phyloP scores from a whole-genome alignment of 1,139 yeast species.

The Saccharomyces hybrid region DNA sequence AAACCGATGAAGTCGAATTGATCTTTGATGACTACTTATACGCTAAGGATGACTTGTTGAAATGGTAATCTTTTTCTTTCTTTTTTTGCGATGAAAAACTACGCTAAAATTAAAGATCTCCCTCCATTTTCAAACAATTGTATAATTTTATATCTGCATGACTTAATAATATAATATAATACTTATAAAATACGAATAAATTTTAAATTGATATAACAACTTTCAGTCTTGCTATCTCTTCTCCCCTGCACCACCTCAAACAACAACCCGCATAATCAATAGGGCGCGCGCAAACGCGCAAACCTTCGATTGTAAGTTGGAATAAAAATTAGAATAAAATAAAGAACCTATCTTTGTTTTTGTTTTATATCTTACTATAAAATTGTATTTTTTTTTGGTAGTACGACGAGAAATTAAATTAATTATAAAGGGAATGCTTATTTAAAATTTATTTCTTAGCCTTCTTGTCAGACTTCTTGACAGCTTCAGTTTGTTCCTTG shows the following conservation, averaged over 20 bases:
- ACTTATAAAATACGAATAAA: no score
- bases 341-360: background rate
- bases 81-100: background rate
- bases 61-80: conserved; percentile 24
- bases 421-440: background rate
- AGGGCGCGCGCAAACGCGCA: no score
- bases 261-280: no score
- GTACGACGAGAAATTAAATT: background rate
- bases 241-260: no score
- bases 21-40: conserved; percentile 34
- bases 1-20: conserved; percentile 34
- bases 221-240: no score
- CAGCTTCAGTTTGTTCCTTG: conserved; percentile 88
- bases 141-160: background rate
- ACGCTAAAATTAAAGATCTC: background rate
- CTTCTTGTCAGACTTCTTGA: conserved; percentile 40
- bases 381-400: background rate
- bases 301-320: no score
- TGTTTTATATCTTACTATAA: background rate
- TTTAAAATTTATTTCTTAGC: conserved; percentile 16
- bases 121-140: background rate
- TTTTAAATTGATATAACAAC: no score
- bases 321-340: background rate
- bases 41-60: conserved; percentile 34
- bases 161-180: background rate